phyloP scores from a whole-genome alignment of 2,329 filamentous ascomycete species.

The Aspergillus hortae region DNA sequence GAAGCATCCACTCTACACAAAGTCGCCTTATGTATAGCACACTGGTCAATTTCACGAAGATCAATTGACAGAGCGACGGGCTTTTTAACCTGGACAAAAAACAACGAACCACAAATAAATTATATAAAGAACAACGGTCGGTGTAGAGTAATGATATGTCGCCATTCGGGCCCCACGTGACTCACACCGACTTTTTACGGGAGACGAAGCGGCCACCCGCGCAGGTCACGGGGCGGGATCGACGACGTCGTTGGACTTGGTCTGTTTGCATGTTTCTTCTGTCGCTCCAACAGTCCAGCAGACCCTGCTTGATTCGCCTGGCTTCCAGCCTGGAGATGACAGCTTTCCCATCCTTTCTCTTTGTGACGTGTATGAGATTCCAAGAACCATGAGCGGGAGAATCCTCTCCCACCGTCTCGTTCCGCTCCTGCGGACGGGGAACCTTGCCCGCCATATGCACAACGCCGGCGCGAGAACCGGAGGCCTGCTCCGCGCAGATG shows the following conservation, averaged over 20 bases:
- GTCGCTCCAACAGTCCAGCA: background rate
- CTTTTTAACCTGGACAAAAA: background rate
- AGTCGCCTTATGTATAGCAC: too few relatives aligned
- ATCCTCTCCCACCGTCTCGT: slow-evolving; percentile 70
- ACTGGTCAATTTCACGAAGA: too few relatives aligned
- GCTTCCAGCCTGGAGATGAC: slow-evolving; percentile 20
- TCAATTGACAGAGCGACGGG: too few relatives aligned
- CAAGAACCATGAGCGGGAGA: slow-evolving; percentile 64
- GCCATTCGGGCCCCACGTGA: slow-evolving; percentile 27
- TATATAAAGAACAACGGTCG: background rate
- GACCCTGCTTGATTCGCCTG: slow-evolving; percentile 2
- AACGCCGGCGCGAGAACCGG: slow-evolving; percentile 59
- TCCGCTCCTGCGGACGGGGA: slow-evolving; percentile 61
- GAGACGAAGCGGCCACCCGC: slow-evolving; percentile 25
- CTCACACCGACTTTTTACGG: slow-evolving; percentile 24
- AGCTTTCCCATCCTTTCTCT: slow-evolving; percentile 4
- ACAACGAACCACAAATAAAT: slow-evolving; percentile 2
- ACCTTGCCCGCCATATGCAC: slow-evolving; percentile 62
- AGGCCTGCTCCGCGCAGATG: slow-evolving; percentile 65
- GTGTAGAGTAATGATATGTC: slow-evolving; percentile 4
- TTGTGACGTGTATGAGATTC: slow-evolving; percentile 34
- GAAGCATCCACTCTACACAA: too few relatives aligned
- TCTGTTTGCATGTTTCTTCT: slow-evolving; percentile 1
- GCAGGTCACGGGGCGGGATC: slow-evolving; percentile 30
- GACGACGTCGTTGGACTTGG: background rate